Base-by-base conservation (phyloP, 768 basidiomycete genomes). In the Auricularia sp. region DNA sequence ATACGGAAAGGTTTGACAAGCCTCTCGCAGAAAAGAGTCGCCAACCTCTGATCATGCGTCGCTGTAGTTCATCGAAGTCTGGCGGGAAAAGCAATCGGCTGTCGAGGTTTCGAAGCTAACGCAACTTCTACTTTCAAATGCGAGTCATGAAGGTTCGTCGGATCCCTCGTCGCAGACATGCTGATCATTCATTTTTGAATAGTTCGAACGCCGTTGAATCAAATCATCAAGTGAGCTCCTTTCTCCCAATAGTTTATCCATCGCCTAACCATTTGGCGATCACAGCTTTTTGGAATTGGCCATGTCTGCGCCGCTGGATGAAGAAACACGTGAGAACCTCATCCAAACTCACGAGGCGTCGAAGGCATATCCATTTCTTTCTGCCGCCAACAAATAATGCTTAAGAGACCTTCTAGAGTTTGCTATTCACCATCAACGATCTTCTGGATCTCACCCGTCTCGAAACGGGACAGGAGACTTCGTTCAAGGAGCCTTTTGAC, bases 381-480 rank as follows among this genome's bases (percentile, higher is more conserved):
- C 5, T 21, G 62, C 7, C 47, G 36, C 4, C 7, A 29, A 29
- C 29, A 3, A 29, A 29, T 29, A 42, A 14, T 61, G 51, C 36
- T 54, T 56, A 62, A 12, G 43, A 14, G 14, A 39, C 23, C 33
- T 64, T 61, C 29, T 69, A 85, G 85, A 84, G 84, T 64, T 75
- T 92, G 23, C 74, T 92, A 3, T 91, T 90, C 75, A 89, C 90
- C 3, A 90, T 92, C 73, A 91, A 91, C 71, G 90, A 92, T 73
- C 76, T 92, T 10, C 77, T 92, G 70, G 90, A 91, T 73, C 79
- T 92, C 11, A 91, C 91, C 0, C 80, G 88, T 5, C 77, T 90
- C 33, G 90, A 93, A 72, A 85, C 80, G 64, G 89, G 89, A 7
- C 82, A 86, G 66, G 85, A 88, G 66, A 88, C 86, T 0, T 85